These are phyloP conservation scores for Volvox reticuliferus DNA, from an alignment of 139 green algal genomes.

Conservation along the genomic window DNA sequence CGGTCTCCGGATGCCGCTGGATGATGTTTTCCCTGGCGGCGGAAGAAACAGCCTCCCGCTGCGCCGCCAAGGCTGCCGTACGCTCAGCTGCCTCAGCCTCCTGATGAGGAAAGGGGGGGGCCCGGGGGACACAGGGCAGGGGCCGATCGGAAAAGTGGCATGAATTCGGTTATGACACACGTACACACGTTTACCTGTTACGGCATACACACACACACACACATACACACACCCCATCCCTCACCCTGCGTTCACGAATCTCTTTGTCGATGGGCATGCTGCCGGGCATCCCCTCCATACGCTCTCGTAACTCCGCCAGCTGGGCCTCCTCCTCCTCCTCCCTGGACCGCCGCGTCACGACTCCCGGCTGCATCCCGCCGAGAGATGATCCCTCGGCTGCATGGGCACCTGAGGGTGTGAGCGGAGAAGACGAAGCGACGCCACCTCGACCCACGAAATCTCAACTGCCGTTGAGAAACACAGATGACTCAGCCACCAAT, in stretches of 20 bases:
- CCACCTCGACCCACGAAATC: too few species aligned
- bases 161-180: too few species aligned
- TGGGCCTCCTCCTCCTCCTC: not conserved
- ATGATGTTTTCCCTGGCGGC: not conserved
- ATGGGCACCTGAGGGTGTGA: not conserved
- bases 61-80: conserved; percentile 2
- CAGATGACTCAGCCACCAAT: too few species aligned
- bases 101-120: not conserved
- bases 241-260: conserved; percentile 28
- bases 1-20: conserved; percentile 1
- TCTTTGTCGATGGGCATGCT: conserved; percentile 45
- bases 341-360: too few species aligned
- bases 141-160: too few species aligned
- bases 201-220: conserved; percentile 1
- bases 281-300: conserved; percentile 45
- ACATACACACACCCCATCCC: not conserved
- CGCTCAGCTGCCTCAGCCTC: conserved; percentile 12
- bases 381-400: not conserved
- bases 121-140: too few species aligned
- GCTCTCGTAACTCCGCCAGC: conserved; percentile 1
- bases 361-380: not conserved
- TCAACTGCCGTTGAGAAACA: too few species aligned
- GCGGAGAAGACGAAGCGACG: not conserved
- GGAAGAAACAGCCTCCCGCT: not conserved
- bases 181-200: too few species aligned